Conservation (phyloP, 495 filamentous ascomycete species). For the Aspergillus funiculosus region DNA sequence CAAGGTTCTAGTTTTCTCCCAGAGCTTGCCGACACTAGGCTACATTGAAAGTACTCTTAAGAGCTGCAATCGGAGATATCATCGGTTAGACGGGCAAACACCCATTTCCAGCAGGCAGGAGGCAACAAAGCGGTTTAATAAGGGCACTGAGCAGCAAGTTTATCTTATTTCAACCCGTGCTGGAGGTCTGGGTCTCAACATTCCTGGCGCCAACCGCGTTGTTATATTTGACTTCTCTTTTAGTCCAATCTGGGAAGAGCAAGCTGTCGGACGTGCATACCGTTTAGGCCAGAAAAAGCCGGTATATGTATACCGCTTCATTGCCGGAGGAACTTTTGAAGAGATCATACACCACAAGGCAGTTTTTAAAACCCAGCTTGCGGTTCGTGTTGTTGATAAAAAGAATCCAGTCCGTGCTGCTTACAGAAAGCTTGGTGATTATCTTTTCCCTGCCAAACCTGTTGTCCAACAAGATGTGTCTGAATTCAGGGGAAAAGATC, state of each 20-base stretch:
- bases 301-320: conserved; percentile 85
- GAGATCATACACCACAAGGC: conserved; percentile 61
- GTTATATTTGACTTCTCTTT: conserved; percentile 81
- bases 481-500: conserved; percentile 56
- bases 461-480: conserved; percentile 49
- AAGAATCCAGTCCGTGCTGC: conserved; percentile 62
- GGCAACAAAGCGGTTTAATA: conserved; percentile 62
- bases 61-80: conserved; percentile 35
- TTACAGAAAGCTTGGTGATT: conserved; percentile 41
- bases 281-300: conserved; percentile 78
- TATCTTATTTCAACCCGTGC: conserved; percentile 80
- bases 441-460: conserved; percentile 51
- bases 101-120: conserved; percentile 49
- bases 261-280: conserved; percentile 83
- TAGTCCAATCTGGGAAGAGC: conserved; percentile 76
- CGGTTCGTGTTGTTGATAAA: conserved; percentile 75
- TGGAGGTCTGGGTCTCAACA: conserved; percentile 78
- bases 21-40: conserved; percentile 61
- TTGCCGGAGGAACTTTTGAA: conserved; percentile 75
- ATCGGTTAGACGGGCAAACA: conserved; percentile 62
- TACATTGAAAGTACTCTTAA: conserved; percentile 56
- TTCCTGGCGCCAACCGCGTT: conserved; percentile 78
- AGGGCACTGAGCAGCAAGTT: conserved; percentile 36
- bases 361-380: conserved; percentile 75
- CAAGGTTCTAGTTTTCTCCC: conserved; percentile 72